phyloP scores from a whole-genome alignment of 768 basidiomycete species.

The Lentinus tigrinus region DNA sequence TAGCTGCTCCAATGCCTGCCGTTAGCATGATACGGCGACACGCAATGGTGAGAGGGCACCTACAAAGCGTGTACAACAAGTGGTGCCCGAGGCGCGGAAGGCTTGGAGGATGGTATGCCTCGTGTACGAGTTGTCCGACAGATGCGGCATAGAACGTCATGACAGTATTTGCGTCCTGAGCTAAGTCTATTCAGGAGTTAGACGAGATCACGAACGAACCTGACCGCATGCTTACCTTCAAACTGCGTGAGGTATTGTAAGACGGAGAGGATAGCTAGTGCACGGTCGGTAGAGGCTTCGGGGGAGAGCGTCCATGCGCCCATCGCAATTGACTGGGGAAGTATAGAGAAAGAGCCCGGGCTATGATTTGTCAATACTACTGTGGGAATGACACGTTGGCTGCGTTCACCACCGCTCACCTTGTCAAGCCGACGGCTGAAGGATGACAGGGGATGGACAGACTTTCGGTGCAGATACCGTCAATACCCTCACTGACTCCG shows the following conservation, averaged over 20 bases:
- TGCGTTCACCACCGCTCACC: background rate
- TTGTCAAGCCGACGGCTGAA: background rate
- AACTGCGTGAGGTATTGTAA: conserved; percentile 73
- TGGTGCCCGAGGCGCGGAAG: conserved; percentile 68
- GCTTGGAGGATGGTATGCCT: conserved; percentile 62
- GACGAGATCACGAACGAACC: no score
- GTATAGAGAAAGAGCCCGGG: conserved; percentile 40
- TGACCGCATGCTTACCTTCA: conserved; percentile 48
- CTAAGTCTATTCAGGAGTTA: conserved; percentile 47
- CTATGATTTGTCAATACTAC: conserved; percentile 29
- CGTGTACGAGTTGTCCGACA: conserved; percentile 59
- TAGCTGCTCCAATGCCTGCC: conserved; percentile 33
- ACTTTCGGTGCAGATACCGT: conserved; percentile 60
- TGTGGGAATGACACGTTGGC: background rate
- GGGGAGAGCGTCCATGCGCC: conserved; percentile 75
- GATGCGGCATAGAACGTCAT: conserved; percentile 81
- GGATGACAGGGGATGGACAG: conserved; percentile 37
- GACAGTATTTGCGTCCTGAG: conserved; percentile 68
- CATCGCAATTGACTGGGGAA: conserved; percentile 33
- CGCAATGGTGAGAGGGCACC: conserved; percentile 19
- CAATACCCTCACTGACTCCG: conserved; percentile 68
- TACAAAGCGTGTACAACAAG: conserved; percentile 79
- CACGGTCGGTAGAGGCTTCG: conserved; percentile 65
- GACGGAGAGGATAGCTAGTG: conserved; percentile 63
- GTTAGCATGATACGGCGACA: background rate